Base-by-base conservation (phyloP, 768 basidiomycete genomes). In the Rubroboletus satanas region DNA sequence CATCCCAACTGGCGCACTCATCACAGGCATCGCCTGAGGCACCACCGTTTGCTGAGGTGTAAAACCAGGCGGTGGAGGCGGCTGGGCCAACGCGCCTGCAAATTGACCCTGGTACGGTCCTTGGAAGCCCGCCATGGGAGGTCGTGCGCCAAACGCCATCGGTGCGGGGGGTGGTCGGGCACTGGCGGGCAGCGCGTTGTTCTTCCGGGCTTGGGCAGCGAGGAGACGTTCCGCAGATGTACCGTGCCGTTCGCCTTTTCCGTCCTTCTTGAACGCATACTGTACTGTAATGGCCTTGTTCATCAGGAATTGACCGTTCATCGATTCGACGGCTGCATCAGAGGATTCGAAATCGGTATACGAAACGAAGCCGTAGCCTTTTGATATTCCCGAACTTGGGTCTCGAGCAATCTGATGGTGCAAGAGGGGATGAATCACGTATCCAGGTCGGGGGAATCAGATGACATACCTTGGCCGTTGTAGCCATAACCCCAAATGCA, bases 181-280 rank as follows among this genome's bases (percentile, higher is more conserved):
- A 46, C 81, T 78, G 55, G 89, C 83, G 6, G 92, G 92, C 5
- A 94, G 76, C 3, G 91, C 92, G 61, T 95, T 94, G 74, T 96
- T 94, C 74, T 96, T 97, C 61, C 92, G 83, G 45, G 96, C 97
- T 71, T 98, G 95, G 2, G 93, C 85, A 3, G 95, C 94, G 62
- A 99, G 83, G 33, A 98, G 83, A 54, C 97, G 86, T 74, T 99
- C 97, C n/a, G 97, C 95, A 15, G 89, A 79, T 11, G 96, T 97
- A 29, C 97, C 97, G 66, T 98, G 97, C 5, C 97, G 83, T 72
- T 99, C 97, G 54, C 96, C 96, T 68, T 98, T 96, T 42, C 93
- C 94, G 66, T 98, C 97, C 75, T 98, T 98, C 76, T 99, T 98
- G 82, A 98, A 98, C 2, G 97, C 96, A 70, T 97, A 99, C 69